Conservation (phyloP, 2,329 filamentous ascomycete species). For the Colletotrichum liriopes region DNA sequence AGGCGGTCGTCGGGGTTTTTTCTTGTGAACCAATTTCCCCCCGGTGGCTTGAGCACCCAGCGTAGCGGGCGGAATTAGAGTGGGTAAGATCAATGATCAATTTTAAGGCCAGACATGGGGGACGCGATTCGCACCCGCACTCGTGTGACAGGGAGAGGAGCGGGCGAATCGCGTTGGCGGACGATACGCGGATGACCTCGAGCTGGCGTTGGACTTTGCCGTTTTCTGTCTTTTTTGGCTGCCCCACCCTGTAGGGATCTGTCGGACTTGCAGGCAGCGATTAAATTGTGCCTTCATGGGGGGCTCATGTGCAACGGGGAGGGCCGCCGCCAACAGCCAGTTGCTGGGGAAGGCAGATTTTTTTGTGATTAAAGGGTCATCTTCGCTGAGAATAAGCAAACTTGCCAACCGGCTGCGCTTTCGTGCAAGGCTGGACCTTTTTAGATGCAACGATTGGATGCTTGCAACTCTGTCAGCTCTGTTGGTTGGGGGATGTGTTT, state of each 20-base stretch:
- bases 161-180: neutral
- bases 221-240: neutral
- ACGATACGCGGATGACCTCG: constrained; percentile 7
- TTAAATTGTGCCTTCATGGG: no score
- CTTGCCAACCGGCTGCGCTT: neutral
- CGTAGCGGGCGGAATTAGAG: constrained; percentile 30
- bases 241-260: constrained; percentile 19
- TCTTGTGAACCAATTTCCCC: constrained; percentile 38
- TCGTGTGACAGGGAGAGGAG: neutral
- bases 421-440: neutral
- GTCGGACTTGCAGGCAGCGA: no score
- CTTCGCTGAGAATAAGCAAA: neutral
- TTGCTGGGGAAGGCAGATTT: constrained; percentile 16
- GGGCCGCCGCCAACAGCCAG: neutral
- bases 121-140: constrained; percentile 15
- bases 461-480: neutral
- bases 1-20: constrained; percentile 38
- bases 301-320: no score
- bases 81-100: constrained; percentile 33
- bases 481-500: neutral
- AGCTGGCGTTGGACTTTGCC: constrained; percentile 2
- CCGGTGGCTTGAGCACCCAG: constrained; percentile 33
- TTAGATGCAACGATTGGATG: neutral
- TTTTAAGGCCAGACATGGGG: constrained; percentile 20
- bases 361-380: neutral